Conservation (phyloP, 345 rosid genomes). For the Camelina hispida region DNA sequence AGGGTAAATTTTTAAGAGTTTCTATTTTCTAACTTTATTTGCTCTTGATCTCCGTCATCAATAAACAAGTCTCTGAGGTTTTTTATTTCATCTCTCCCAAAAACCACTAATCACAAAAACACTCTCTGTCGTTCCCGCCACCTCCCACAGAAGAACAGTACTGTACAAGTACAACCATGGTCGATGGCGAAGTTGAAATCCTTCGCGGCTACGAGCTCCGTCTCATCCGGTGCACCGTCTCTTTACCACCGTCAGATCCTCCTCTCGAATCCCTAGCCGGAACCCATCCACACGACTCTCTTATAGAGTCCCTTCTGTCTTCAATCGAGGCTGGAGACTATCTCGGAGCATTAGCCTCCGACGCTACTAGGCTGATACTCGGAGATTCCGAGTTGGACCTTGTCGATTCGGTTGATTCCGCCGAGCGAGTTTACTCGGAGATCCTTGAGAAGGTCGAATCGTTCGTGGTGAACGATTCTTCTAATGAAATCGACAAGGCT, state of each 20-base stretch:
- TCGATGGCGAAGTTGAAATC: slow-evolving; percentile 42
- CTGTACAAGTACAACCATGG: slow-evolving; percentile 39
- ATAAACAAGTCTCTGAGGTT: no score
- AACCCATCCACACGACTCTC: slow-evolving; percentile 45
- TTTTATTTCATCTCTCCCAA: neutral
- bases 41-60: no score
- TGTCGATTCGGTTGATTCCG: slow-evolving; percentile 48
- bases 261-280: slow-evolving; percentile 24
- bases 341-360: slow-evolving; percentile 60
- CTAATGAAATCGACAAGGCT: slow-evolving; percentile 50
- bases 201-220: slow-evolving; percentile 82
- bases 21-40: no score
- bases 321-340: slow-evolving; percentile 76
- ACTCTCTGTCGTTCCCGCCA: neutral
- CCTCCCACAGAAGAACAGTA: neutral
- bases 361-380: slow-evolving; percentile 47
- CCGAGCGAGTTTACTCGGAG: slow-evolving; percentile 58
- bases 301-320: slow-evolving; percentile 51
- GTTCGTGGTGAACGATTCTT: slow-evolving; percentile 48
- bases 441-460: slow-evolving; percentile 53
- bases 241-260: slow-evolving; percentile 35
- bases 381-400: slow-evolving; percentile 41
- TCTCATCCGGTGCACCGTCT: slow-evolving; percentile 59
- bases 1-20: no score
- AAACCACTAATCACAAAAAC: slow-evolving; percentile 33